Evolutionary conservation across 768 basidiomycete genomes (phyloP).

Genomic region (Xerocomus potaroensis): DNA sequence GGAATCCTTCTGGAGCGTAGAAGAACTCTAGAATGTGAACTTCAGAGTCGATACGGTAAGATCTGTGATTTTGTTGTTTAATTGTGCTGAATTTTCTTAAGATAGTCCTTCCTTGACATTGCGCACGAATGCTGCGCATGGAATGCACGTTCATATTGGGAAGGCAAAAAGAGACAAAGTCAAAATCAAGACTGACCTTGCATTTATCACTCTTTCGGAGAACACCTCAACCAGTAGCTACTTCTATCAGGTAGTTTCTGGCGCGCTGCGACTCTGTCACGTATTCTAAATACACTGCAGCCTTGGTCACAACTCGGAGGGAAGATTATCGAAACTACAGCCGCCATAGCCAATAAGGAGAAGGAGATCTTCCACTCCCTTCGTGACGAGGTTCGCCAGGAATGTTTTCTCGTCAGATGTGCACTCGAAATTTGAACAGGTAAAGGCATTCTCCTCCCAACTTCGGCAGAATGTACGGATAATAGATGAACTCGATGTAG

Average conservation of each 20-base stretch:
- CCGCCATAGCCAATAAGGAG: slow-evolving; percentile 53
- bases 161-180: slow-evolving; percentile 59
- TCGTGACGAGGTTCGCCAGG: slow-evolving; percentile 52
- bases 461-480: slow-evolving; percentile 75
- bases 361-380: slow-evolving; percentile 69
- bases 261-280: background rate
- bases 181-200: slow-evolving; percentile 41
- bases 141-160: slow-evolving; percentile 71
- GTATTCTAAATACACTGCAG: slow-evolving; percentile 33
- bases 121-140: slow-evolving; percentile 61
- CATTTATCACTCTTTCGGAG: slow-evolving; percentile 58
- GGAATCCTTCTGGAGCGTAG: slow-evolving; percentile 41
- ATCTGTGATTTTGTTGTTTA: background rate
- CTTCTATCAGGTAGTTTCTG: slow-evolving; percentile 51
- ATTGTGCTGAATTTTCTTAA: slow-evolving; percentile 28
- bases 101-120: slow-evolving; percentile 72
- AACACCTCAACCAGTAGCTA: slow-evolving; percentile 64
- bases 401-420: background rate
- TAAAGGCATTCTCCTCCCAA: slow-evolving; percentile 49
- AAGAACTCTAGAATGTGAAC: slow-evolving; percentile 47
- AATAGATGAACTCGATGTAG: slow-evolving; percentile 85
- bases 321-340: slow-evolving; percentile 55
- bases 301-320: slow-evolving; percentile 73
- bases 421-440: slow-evolving; percentile 39
- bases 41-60: slow-evolving; percentile 56